Evolutionary conservation across 2,329 filamentous ascomycete species (phyloP).

Genomic region (Fusarium chaquense): DNA sequence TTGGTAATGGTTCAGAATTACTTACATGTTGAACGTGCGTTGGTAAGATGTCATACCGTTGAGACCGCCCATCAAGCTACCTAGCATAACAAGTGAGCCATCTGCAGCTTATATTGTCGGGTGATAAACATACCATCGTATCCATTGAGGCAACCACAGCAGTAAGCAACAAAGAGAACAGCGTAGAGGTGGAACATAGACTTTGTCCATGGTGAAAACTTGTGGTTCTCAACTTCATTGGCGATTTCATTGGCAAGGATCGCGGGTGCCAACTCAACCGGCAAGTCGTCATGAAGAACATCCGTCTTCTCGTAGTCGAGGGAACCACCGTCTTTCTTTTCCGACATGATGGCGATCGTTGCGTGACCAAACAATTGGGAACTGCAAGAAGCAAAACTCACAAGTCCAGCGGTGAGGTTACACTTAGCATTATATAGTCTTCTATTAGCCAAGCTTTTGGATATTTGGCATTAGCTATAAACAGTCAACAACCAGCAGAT

Average conservation of each 20-base stretch:
- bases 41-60: slow-evolving; percentile 48
- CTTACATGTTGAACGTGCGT: slow-evolving; percentile 34
- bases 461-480: slow-evolving; percentile 8
- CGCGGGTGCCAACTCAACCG: slow-evolving; percentile 14
- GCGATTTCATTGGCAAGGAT: slow-evolving; percentile 55
- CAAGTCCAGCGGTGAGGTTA: background rate
- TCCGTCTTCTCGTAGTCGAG: slow-evolving; percentile 16
- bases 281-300: slow-evolving; percentile 10
- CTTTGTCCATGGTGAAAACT: slow-evolving; percentile 61
- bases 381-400: background rate
- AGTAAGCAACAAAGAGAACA: slow-evolving; percentile 61
- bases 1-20: rapidly evolving
- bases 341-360: background rate
- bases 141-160: slow-evolving; percentile 62
- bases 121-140: slow-evolving; percentile 22
- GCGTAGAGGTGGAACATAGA: slow-evolving; percentile 65
- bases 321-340: slow-evolving; percentile 3
- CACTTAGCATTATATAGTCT: slow-evolving; percentile 11
- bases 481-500: background rate
- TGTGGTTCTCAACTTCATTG: slow-evolving; percentile 53
- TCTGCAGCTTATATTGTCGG: rapidly evolving
- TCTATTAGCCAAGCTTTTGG: background rate
- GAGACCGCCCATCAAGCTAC: slow-evolving; percentile 43
- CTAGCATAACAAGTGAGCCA: background rate
- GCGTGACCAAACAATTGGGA: background rate